Percentiles rank a stretch among this genome's conserved stretches.
Conservation (phyloP, 345 rosid species). For the Bretschneidera sinensis region DNA sequence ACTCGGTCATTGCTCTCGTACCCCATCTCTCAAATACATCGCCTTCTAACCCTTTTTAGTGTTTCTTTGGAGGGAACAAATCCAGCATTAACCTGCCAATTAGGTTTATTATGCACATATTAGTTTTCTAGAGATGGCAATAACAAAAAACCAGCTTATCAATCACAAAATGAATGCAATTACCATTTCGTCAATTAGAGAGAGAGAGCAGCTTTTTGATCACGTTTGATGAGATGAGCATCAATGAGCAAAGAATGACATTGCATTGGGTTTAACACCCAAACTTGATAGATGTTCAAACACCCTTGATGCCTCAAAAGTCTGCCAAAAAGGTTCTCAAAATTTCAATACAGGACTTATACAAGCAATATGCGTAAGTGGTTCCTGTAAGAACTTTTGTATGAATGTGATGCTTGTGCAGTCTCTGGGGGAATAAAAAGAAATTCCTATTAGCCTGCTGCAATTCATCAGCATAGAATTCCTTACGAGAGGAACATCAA, state of each 20-base stretch:
- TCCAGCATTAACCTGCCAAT: conserved; percentile 64
- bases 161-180: conserved; percentile 5
- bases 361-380: not conserved
- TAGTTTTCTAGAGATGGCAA: not conserved
- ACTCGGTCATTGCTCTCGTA: conserved; percentile 56
- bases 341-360: conserved; percentile 10
- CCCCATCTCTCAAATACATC: conserved; percentile 81
- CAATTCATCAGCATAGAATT: too few relatives aligned
- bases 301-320: conserved; percentile 79
- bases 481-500: too few relatives aligned
- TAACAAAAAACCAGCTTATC: not conserved
- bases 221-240: conserved; percentile 84
- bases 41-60: conserved; percentile 73
- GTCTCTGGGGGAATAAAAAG: too few relatives aligned
- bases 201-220: conserved; percentile 71
- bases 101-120: conserved; percentile 8
- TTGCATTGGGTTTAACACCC: conserved; percentile 81
- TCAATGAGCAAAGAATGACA: conserved; percentile 76
- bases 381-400: not conserved
- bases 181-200: conserved; percentile 74
- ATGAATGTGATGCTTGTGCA: not conserved
- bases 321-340: conserved; percentile 42
- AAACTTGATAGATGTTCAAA: conserved; percentile 68
- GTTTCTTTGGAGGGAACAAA: conserved; percentile 73
- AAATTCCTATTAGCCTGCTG: too few relatives aligned